These are phyloP conservation scores for Penicillium psychrosexuale DNA, from an alignment of 2,329 filamentous ascomycete species.

Conservation along the genomic window DNA sequence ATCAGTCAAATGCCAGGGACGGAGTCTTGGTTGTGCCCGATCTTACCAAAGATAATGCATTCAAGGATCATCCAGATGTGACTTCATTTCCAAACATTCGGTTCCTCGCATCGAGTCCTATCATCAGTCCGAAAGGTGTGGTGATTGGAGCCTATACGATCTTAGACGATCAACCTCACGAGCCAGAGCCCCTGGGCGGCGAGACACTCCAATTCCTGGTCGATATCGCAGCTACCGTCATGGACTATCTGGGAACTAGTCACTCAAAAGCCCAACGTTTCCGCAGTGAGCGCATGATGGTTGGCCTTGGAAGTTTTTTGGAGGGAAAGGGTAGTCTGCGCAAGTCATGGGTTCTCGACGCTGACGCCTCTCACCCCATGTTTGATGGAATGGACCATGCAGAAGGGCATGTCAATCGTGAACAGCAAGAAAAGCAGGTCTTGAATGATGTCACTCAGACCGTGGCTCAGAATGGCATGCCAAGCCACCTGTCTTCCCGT, in stretches of 20 bases:
- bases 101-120: slow-evolving; percentile 57
- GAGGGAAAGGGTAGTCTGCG: slow-evolving; percentile 40
- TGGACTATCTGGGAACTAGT: slow-evolving; percentile 57
- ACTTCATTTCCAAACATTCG: slow-evolving; percentile 26
- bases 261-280: slow-evolving; percentile 45
- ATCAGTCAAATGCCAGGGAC: not conserved
- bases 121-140: slow-evolving; percentile 52
- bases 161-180: slow-evolving; percentile 52
- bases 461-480: not conserved
- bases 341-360: slow-evolving; percentile 12
- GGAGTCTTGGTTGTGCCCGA: slow-evolving; percentile 29
- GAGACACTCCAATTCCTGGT: slow-evolving; percentile 24
- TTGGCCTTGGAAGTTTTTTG: slow-evolving; percentile 51
- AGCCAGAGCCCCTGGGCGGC: slow-evolving; percentile 41
- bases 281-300: slow-evolving; percentile 56
- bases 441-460: not conserved
- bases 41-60: slow-evolving; percentile 30
- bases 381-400: not conserved
- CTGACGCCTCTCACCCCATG: not conserved
- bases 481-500: not conserved
- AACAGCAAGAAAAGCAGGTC: slow-evolving; percentile 15
- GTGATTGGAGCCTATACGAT: slow-evolving; percentile 59
- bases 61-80: slow-evolving; percentile 32
- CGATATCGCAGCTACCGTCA: slow-evolving; percentile 54
- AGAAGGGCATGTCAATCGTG: slow-evolving; percentile 12